These are phyloP conservation scores for Sclerotinia trifoliorum DNA, from an alignment of 2,329 filamentous ascomycete species.

Conservation along the genomic window DNA sequence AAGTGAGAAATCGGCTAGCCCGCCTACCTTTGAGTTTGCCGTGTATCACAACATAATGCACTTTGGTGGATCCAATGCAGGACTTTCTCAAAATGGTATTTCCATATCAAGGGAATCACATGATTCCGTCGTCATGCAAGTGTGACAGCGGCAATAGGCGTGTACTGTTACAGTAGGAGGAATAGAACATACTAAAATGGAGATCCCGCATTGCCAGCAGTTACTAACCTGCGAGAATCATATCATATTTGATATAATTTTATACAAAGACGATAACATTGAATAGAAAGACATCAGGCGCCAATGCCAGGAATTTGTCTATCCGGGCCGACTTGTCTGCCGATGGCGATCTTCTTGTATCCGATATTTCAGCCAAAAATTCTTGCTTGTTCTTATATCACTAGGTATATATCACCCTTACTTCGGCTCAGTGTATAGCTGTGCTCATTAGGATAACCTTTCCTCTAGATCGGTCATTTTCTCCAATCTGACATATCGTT, in stretches of 20 bases:
- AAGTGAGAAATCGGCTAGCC: background rate
- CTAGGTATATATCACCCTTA: background rate
- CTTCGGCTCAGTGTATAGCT: background rate
- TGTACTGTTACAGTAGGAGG: background rate
- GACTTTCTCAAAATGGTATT: conserved; percentile 1
- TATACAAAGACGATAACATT: background rate
- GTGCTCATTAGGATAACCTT: background rate
- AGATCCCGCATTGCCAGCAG: background rate
- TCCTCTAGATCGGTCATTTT: conserved; percentile 14
- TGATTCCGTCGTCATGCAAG: background rate
- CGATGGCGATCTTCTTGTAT: conserved; percentile 16
- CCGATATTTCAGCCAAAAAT: conserved; percentile 7
- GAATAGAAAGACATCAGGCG: background rate
- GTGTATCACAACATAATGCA: background rate
- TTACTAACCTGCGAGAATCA: background rate
- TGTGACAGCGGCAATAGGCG: background rate
- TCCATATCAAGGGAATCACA: background rate
- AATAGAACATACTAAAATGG: too few species aligned
- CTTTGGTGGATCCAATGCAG: background rate
- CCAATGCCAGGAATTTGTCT: background rate
- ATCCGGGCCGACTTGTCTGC: conserved; percentile 13
- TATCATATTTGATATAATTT: background rate
- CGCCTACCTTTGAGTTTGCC: background rate
- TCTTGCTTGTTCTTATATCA: background rate
- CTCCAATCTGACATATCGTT: conserved; percentile 13